These are phyloP conservation scores for Debaryomycetaceae sp. DNA, from an alignment of 1,139 yeast genomes.

Conservation along the genomic window DNA sequence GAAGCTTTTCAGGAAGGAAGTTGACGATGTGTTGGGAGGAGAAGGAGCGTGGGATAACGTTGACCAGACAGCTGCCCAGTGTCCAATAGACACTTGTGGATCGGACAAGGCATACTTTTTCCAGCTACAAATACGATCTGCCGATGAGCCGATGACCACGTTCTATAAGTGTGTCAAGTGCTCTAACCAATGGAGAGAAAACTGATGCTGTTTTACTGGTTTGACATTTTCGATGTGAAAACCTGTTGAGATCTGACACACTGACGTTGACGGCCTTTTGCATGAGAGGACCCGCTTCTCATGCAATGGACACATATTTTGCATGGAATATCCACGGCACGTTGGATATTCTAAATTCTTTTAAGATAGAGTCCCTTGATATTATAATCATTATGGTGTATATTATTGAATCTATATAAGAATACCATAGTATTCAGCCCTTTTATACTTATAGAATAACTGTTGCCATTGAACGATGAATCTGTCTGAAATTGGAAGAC, in stretches of 20 bases:
- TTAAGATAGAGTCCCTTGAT: background rate
- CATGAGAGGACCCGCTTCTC: no score
- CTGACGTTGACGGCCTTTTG: no score
- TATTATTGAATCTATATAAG: conserved; percentile 41
- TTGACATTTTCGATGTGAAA: background rate
- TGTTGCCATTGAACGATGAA: conserved; percentile 91
- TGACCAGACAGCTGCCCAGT: conserved; percentile 83
- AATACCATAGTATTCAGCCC: conserved; percentile 76
- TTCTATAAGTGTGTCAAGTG: conserved; percentile 92
- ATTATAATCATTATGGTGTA: background rate
- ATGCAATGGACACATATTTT: no score
- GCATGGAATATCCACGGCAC: background rate
- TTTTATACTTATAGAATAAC: conserved; percentile 48
- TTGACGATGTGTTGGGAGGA: conserved; percentile 95
- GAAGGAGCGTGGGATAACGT: conserved; percentile 99
- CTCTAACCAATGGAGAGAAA: conserved; percentile 96
- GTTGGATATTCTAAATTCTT: background rate
- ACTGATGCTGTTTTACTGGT: conserved; percentile 31
- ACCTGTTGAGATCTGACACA: background rate
- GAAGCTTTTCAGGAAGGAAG: conserved; percentile 77
- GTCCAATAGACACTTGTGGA: conserved; percentile 85
- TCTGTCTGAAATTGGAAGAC: conserved; percentile 68
- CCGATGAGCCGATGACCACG: conserved; percentile 94
- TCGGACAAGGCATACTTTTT: conserved; percentile 92
- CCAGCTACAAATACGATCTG: conserved; percentile 92